These are phyloP conservation scores for Xylariaceae sp. DNA, from an alignment of 2,329 filamentous ascomycete species.

Conservation along the genomic window DNA sequence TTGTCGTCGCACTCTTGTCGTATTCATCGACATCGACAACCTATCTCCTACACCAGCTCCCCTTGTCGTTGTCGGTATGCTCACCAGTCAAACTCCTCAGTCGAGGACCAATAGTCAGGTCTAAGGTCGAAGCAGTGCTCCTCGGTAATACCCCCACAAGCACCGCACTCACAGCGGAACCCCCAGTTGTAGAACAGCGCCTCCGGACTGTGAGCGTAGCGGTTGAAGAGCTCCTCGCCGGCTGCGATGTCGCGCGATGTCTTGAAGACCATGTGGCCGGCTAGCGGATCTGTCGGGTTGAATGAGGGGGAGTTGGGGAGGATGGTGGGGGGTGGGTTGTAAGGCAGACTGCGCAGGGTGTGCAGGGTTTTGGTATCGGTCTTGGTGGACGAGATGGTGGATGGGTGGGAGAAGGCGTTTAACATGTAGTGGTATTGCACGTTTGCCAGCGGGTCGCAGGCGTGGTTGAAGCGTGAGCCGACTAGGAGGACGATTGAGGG, in stretches of 20 bases:
- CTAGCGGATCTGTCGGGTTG: conserved; percentile 19
- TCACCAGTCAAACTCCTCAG: no score
- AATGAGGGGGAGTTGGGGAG: no score
- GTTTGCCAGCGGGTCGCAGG: conserved; percentile 43
- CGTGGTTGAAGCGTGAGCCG: conserved; percentile 56
- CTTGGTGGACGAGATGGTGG: no score
- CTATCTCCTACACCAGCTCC: no score
- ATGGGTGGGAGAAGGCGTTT: no score
- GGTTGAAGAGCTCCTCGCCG: conserved; percentile 50
- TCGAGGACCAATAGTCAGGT: no score
- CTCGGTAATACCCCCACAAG: conserved; percentile 32
- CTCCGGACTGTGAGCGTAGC: conserved; percentile 39
- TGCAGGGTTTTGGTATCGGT: no score
- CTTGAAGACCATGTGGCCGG: conserved; percentile 38
- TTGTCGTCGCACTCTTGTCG: no score
- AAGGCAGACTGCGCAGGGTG: no score
- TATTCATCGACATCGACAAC: no score
- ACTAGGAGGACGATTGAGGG: conserved; percentile 42
- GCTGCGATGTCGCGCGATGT: conserved; percentile 34
- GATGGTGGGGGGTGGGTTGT: no score
- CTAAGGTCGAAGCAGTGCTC: neutral
- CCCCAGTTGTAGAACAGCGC: conserved; percentile 45
- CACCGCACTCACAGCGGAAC: conserved; percentile 50
- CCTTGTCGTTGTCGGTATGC: no score
- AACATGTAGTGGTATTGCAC: conserved; percentile 39